Evolutionary conservation across 1,284 basidiomycete genomes (phyloP).

Genomic region (Pseudozyma hubeiensis): DNA sequence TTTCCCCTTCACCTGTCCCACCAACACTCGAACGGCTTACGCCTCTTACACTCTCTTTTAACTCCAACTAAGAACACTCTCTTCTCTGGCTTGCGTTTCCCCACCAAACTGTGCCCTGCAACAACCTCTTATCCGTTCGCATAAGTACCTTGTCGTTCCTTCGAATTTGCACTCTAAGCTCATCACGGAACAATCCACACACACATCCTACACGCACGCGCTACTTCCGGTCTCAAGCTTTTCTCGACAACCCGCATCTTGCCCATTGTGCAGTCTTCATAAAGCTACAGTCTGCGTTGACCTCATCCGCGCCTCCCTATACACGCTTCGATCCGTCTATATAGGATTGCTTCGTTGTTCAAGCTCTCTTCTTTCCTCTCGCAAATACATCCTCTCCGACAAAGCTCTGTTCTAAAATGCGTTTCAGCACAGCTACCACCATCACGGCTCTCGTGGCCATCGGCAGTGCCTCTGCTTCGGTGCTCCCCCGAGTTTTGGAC

Average conservation of each 20-base stretch:
- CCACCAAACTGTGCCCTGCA: conserved; percentile 8
- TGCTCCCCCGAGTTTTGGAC: conserved; percentile 37
- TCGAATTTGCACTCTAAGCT: not conserved
- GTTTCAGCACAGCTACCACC: conserved; percentile 27
- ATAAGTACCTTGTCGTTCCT: conserved; percentile 3
- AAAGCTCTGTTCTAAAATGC: conserved; percentile 21
- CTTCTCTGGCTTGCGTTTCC: conserved; percentile 3
- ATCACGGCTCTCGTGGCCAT: conserved; percentile 37
- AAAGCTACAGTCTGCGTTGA: not conserved
- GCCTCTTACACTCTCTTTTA: conserved; percentile 19
- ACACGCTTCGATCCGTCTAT: conserved; percentile 1
- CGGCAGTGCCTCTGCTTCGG: conserved; percentile 37
- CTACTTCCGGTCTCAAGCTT: not conserved
- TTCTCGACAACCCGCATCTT: conserved; percentile 3
- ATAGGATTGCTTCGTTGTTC: conserved; percentile 2
- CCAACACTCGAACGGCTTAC: not conserved
- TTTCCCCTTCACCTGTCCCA: conserved; percentile 5
- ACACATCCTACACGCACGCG: not conserved
- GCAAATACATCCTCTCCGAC: not conserved
- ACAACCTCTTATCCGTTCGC: not conserved
- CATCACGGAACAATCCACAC: not conserved
- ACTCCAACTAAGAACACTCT: conserved; percentile 31
- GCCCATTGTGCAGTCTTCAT: conserved; percentile 12
- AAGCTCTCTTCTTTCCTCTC: not conserved
- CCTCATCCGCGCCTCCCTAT: not conserved